These are phyloP conservation scores for Candida coleopterorum DNA, from an alignment of 805 yeast genomes.

Conservation along the genomic window DNA sequence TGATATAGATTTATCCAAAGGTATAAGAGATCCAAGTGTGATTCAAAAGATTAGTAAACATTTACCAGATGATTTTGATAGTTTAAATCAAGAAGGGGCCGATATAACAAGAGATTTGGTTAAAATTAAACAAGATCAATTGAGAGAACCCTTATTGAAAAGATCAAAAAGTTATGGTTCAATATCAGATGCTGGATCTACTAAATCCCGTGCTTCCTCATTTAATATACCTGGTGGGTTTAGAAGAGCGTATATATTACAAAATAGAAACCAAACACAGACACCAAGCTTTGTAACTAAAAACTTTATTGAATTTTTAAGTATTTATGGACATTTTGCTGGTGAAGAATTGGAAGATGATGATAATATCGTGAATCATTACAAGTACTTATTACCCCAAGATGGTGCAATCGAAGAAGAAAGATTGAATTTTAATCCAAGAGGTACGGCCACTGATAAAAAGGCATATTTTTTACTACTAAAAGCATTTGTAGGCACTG, in stretches of 20 bases:
- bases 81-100: slow-evolving; percentile 43
- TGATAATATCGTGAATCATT: slow-evolving; percentile 52
- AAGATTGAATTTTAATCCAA: slow-evolving; percentile 23
- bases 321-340: slow-evolving; percentile 81
- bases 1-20: slow-evolving; percentile 14
- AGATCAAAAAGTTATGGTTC: slow-evolving; percentile 14
- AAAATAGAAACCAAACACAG: slow-evolving; percentile 22
- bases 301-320: slow-evolving; percentile 72
- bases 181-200: background rate
- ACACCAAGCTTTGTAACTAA: slow-evolving; percentile 53
- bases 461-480: slow-evolving; percentile 69
- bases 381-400: slow-evolving; percentile 28
- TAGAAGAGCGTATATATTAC: slow-evolving; percentile 61
- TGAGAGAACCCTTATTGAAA: slow-evolving; percentile 11
- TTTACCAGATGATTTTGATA: slow-evolving; percentile 25
- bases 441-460: slow-evolving; percentile 66
- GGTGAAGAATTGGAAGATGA: slow-evolving; percentile 76
- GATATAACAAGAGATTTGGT: slow-evolving; percentile 49
- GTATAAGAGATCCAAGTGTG: slow-evolving; percentile 29
- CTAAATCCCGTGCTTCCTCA: slow-evolving; percentile 51
- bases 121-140: slow-evolving; percentile 17
- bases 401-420: slow-evolving; percentile 21
- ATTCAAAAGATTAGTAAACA: slow-evolving; percentile 32
- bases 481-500: slow-evolving; percentile 76
- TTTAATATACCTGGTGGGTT: slow-evolving; percentile 81